A percentile compares a stretch with the other conserved stretches of the same genome.
Evolutionary conservation across 306 rosid genomes (phyloP).

Genomic region (Gillenia trifoliata): DNA sequence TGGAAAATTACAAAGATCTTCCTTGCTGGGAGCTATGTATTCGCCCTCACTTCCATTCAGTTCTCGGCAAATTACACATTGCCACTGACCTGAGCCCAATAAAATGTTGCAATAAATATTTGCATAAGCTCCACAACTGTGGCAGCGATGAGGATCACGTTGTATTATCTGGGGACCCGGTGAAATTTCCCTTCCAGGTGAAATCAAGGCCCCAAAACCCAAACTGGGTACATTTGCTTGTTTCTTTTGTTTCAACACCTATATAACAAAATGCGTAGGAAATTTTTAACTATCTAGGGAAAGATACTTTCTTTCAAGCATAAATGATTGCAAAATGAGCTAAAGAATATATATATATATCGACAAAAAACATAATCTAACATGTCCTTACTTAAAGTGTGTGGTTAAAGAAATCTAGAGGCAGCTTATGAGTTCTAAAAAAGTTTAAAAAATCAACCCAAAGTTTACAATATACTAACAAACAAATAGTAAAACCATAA

Average conservation of each 20-base stretch:
- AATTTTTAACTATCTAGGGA: not conserved
- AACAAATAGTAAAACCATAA: not conserved
- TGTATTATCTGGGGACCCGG: conserved; percentile 77
- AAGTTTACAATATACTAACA: not conserved
- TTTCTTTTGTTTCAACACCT: conserved; percentile 88
- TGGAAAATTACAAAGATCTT: conserved; percentile 73
- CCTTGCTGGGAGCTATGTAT: conserved; percentile 69
- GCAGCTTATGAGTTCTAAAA: not conserved
- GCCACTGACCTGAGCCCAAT: conserved; percentile 98
- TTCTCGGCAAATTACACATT: conserved; percentile 84
- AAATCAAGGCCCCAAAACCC: conserved; percentile 96
- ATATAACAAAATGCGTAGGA: conserved; percentile 18
- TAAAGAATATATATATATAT: not conserved
- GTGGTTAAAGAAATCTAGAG: not conserved
- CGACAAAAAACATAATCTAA: not conserved
- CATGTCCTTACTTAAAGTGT: not conserved
- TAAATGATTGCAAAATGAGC: not conserved
- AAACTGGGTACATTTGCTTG: conserved; percentile 88
- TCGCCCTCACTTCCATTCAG: conserved; percentile 86
- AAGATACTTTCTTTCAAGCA: conserved; percentile 9
- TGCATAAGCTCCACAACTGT: conserved; percentile 92
- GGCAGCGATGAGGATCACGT: conserved; percentile 94
- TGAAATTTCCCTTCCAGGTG: conserved; percentile 84
- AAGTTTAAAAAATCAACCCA: not conserved
- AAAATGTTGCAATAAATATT: conserved; percentile 76